A percentile compares a stretch with the other conserved stretches of the same genome.
These are phyloP conservation scores for Podospora didyma DNA, from an alignment of 495 filamentous ascomycete species.

Conservation along the genomic window DNA sequence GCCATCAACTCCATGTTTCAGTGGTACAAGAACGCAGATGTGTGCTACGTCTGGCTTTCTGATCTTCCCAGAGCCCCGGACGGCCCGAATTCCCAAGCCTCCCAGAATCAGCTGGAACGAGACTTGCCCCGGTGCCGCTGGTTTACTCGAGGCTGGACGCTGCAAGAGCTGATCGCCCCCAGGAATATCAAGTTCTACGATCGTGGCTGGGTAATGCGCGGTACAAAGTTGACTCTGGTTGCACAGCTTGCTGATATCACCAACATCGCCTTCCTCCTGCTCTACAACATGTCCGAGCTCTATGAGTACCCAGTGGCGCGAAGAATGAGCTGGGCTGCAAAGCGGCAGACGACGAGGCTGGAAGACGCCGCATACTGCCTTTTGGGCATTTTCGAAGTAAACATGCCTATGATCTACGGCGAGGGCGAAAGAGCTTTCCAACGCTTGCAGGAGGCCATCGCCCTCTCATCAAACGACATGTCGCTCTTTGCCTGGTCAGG, in stretches of 20 bases:
- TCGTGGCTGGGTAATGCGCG: background rate
- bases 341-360: constrained; percentile 20
- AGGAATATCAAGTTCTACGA: background rate
- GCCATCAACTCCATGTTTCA: constrained; percentile 18
- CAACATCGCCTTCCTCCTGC: background rate
- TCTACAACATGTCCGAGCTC: background rate
- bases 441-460: constrained; percentile 27
- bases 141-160: constrained; percentile 10
- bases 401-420: constrained; percentile 33
- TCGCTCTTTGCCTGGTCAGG: constrained; percentile 31
- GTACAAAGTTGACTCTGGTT: background rate
- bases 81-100: no score
- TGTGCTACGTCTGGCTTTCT: constrained; percentile 15
- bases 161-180: constrained; percentile 10
- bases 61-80: background rate
- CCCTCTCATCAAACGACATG: constrained; percentile 14
- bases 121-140: constrained; percentile 1
- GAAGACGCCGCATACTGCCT: constrained; percentile 38
- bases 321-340: constrained; percentile 31
- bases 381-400: constrained; percentile 29
- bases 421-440: constrained; percentile 28
- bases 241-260: background rate
- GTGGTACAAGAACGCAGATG: constrained; percentile 2
- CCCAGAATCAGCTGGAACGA: background rate
- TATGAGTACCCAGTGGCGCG: constrained; percentile 2